Evolutionary conservation across 306 rosid genomes (phyloP).

Genomic region (Pachyrhizus erosus): DNA sequence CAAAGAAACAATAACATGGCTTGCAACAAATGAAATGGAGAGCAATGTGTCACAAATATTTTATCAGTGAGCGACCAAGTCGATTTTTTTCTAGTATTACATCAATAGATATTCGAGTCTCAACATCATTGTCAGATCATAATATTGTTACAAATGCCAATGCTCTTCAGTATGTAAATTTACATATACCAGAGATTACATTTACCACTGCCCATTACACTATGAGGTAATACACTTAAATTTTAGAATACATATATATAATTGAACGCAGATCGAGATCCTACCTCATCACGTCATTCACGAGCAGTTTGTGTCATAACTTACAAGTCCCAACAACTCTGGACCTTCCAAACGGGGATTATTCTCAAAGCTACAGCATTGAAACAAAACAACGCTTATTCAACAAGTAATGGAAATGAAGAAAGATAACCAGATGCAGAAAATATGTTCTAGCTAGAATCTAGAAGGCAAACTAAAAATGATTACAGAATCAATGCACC

Average conservation of each 20-base stretch:
- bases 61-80: constrained; percentile 37
- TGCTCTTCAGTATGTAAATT: constrained; percentile 59
- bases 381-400: constrained; percentile 42
- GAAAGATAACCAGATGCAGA: neutral
- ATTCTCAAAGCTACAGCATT: constrained; percentile 76
- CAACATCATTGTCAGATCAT: constrained; percentile 45
- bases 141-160: constrained; percentile 52
- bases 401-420: constrained; percentile 18
- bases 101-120: constrained; percentile 58
- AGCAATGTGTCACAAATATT: constrained; percentile 27
- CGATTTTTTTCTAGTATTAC: constrained; percentile 53
- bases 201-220: constrained; percentile 63
- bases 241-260: constrained; percentile 54
- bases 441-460: constrained; percentile 7
- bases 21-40: neutral
- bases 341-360: constrained; percentile 95
- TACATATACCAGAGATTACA: constrained; percentile 61
- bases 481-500: constrained; percentile 11
- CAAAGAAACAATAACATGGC: neutral
- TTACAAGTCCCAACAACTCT: constrained; percentile 91
- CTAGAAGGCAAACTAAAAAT: neutral
- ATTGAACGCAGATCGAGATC: constrained; percentile 43
- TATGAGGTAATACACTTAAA: constrained; percentile 54
- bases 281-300: constrained; percentile 54
- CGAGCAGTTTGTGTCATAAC: constrained; percentile 92